phyloP scores from a whole-genome alignment of 768 basidiomycete species.

The Lactarius hengduanensis region DNA sequence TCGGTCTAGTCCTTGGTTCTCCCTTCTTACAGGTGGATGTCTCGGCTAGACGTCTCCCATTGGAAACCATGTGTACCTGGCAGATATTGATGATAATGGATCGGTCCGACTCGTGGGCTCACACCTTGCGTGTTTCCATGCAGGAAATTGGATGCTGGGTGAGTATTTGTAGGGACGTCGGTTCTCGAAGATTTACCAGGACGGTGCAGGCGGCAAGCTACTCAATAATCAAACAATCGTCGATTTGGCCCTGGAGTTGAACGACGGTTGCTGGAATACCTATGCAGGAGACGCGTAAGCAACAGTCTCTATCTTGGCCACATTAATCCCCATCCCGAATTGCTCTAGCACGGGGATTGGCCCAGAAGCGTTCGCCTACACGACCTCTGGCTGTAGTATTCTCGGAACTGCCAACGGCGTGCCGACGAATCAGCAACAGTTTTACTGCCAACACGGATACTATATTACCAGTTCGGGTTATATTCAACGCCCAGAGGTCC shows the following conservation, averaged over 20 bases:
- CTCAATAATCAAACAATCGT: conserved; percentile 71
- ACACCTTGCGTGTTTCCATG: conserved; percentile 71
- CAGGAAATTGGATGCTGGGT: conserved; percentile 76
- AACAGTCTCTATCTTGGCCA: background rate
- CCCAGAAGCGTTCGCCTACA: conserved; percentile 65
- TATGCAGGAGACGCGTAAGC: conserved; percentile 67
- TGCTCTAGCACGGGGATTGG: conserved; percentile 67
- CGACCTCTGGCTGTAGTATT: conserved; percentile 60
- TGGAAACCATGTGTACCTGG: conserved; percentile 59
- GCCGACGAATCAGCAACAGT: conserved; percentile 41
- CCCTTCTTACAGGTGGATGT: background rate
- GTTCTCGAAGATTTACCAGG: background rate
- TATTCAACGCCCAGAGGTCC: conserved; percentile 70
- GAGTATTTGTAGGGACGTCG: conserved; percentile 18
- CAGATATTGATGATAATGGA: conserved; percentile 53
- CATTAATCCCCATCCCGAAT: background rate
- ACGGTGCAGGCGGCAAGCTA: conserved; percentile 54
- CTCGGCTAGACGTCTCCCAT: conserved; percentile 58
- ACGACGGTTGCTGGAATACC: conserved; percentile 79
- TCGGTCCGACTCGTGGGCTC: conserved; percentile 61
- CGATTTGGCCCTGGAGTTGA: conserved; percentile 55
- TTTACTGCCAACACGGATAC: conserved; percentile 62
- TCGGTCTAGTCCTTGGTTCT: background rate
- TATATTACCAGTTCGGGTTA: conserved; percentile 57
- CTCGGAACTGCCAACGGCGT: conserved; percentile 46